Base-by-base conservation (phyloP, 345 rosid genomes). In the Barbarea vulgaris region DNA sequence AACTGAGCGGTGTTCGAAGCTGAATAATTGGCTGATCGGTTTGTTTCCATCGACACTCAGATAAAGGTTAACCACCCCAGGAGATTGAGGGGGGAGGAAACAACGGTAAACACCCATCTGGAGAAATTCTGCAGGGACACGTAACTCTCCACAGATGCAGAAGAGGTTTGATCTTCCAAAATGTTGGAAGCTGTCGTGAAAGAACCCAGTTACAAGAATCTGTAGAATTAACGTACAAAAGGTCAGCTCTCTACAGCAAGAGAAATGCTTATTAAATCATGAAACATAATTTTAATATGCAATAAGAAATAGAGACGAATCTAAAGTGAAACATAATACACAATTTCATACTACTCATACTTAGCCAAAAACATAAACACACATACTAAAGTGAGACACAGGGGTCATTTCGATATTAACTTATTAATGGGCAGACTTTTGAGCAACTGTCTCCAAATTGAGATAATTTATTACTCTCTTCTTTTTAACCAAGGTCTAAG, bases 21-120 rank as follows among this genome's bases (percentile, higher is more conserved):
- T 83, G 73, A 92, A 69, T 50, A 85, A 70, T 81, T 90, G 93
- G 79, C 99, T 95, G 79, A 90, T 84, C 15, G 98, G 94, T 46
- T 82, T 85, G 75, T 81, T 85, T 17, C 94, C 94, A 81, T 95
- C 99, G 27, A 81, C 75, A 79, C 96, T 92, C 80, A 90, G 72
- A 83, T 78, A 92, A 7, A 95, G 79, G 77, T 81, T 85, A 37
- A 87, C 90, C 9, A 83, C 18, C 58, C 98, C 99, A 69, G 96
- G 90, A 55, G 87, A 75, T 63, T 87, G 91, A 24, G 89, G 87
- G 7, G 87, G 78, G 73, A 95, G 51, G 21, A 84, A 84, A 81
- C 97, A 92, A 62, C 97, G 88, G 73, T 92, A 95, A 22, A 90
- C 97, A 66, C 97, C 99, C 75, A 54, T 67, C 81, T 90, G 96